phyloP scores from a whole-genome alignment of 805 yeast species.

The Barnettozyma californica region DNA sequence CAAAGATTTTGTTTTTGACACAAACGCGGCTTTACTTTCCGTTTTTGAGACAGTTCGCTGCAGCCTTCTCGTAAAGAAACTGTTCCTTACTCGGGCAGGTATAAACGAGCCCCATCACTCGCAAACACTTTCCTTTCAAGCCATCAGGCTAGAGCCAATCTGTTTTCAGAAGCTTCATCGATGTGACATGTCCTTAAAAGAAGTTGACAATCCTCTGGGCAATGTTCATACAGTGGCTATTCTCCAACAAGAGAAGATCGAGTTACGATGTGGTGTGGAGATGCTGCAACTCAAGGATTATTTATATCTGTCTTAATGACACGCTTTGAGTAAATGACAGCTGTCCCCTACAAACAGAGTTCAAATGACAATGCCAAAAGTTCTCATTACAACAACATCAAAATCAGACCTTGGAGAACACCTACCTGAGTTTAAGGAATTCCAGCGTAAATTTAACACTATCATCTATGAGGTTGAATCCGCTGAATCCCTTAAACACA shows the following conservation, averaged over 20 bases:
- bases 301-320: neutral
- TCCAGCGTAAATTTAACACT: constrained; percentile 37
- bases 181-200: constrained; percentile 6
- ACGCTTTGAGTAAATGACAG: too few relatives aligned
- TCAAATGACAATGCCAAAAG: constrained; percentile 22
- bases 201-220: neutral
- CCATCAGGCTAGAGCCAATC: neutral
- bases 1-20: neutral
- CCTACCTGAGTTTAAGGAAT: constrained; percentile 40
- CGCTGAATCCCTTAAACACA: constrained; percentile 35
- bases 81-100: neutral
- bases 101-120: neutral
- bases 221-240: neutral
- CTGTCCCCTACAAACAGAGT: too few relatives aligned
- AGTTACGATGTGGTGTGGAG: neutral
- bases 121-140: neutral
- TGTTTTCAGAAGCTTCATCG: neutral
- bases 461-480: constrained; percentile 36
- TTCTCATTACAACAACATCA: constrained; percentile 28
- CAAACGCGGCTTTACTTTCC: neutral
- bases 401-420: constrained; percentile 37
- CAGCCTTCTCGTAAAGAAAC: neutral
- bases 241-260: neutral
- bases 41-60: neutral
- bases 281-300: too few relatives aligned